A percentile compares a stretch with the other conserved stretches of the same genome.
phyloP scores from a whole-genome alignment of 1,284 basidiomycete species.

The Puccinia coronata region DNA sequence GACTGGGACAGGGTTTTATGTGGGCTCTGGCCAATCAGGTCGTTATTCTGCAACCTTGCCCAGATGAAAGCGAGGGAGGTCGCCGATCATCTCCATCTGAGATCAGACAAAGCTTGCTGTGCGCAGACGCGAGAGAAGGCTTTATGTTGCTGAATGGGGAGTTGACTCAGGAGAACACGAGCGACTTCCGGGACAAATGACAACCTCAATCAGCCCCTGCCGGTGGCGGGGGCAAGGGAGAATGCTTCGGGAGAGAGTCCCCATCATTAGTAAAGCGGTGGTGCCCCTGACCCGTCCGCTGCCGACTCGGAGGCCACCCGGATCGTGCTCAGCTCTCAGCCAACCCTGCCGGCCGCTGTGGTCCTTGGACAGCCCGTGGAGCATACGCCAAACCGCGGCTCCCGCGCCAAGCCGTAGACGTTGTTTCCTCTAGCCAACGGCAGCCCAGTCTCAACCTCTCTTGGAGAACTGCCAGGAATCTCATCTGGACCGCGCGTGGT shows the following conservation, averaged over 20 bases:
- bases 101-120: conserved; percentile 16
- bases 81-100: conserved; percentile 27
- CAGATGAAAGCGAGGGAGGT: conserved; percentile 27
- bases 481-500: too few relatives aligned
- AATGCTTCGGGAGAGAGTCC: neutral
- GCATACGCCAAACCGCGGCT: too few relatives aligned
- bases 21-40: neutral
- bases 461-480: too few relatives aligned
- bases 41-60: neutral
- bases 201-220: neutral
- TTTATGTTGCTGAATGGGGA: neutral
- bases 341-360: too few relatives aligned
- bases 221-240: neutral
- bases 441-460: too few relatives aligned
- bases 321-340: neutral
- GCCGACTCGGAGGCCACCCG: neutral
- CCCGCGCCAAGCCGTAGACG: too few relatives aligned
- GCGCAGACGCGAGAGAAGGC: neutral
- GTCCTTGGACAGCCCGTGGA: too few relatives aligned
- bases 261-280: neutral
- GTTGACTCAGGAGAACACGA: neutral
- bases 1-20: neutral
- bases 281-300: neutral
- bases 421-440: too few relatives aligned
- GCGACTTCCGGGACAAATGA: conserved; percentile 11